Percentiles rank a stretch among this genome's conserved stretches.
phyloP scores from a whole-genome alignment of 129 eudicot species.

The Gnaphalium uliginosum region DNA sequence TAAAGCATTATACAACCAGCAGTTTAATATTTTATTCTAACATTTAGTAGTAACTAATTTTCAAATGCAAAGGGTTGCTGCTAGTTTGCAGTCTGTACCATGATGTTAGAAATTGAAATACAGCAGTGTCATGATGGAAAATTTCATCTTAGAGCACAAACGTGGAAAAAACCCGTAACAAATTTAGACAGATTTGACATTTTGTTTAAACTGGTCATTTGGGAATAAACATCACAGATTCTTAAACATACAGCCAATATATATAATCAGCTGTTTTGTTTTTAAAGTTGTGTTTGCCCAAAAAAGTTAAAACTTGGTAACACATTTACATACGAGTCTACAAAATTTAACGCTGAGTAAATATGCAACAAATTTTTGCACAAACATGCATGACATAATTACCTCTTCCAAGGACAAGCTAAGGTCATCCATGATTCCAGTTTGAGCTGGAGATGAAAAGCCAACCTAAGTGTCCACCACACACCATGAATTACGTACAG shows the following conservation, averaged over 20 bases:
- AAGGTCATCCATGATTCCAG: constrained; percentile 70
- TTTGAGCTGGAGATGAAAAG: constrained; percentile 80
- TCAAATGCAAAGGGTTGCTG: neutral
- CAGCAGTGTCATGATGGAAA: neutral
- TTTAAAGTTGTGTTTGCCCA: neutral
- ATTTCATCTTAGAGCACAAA: neutral
- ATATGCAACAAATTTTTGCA: neutral
- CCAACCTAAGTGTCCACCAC: constrained; percentile 55
- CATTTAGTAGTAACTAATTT: neutral
- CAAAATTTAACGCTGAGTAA: neutral
- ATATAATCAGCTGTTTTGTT: constrained; percentile 3
- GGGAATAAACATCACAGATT: neutral
- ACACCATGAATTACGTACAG: neutral
- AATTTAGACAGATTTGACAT: neutral
- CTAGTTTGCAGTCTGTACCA: neutral
- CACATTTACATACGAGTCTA: neutral
- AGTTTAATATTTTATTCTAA: neutral
- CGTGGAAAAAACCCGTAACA: neutral
- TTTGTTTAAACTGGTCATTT: neutral
- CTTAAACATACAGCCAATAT: neutral
- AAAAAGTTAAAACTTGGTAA: neutral
- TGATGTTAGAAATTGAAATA: neutral
- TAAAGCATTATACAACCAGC: neutral
- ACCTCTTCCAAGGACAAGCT: constrained; percentile 75
- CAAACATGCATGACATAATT: constrained; percentile 25